Conservation (phyloP, 495 filamentous ascomycete species). For the Achaetomiella virescens region DNA sequence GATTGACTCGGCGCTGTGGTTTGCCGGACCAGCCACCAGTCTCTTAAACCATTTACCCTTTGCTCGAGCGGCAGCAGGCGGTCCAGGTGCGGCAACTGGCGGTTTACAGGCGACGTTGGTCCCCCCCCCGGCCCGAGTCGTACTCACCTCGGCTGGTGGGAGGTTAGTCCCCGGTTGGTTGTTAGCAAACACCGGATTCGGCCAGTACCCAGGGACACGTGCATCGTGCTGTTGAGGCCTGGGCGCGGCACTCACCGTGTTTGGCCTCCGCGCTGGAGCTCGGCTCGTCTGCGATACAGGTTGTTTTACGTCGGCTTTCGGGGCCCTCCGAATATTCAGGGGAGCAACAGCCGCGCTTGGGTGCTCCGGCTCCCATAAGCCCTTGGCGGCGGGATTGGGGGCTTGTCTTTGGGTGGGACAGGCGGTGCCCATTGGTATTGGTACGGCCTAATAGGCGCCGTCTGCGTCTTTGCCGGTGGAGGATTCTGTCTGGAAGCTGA, state of each 20-base stretch:
- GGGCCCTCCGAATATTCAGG: not conserved
- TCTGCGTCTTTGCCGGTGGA: not conserved
- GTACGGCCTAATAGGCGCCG: not conserved
- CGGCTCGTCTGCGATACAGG: not conserved
- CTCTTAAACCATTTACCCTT: not conserved
- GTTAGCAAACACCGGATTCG: constrained; percentile 8
- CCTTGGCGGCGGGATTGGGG: too few relatives aligned
- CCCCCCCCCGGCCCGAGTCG: too few relatives aligned
- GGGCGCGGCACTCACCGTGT: too few relatives aligned
- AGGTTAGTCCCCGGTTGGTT: not conserved
- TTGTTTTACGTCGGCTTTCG: not conserved
- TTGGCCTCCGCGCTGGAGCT: too few relatives aligned
- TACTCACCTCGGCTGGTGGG: not conserved
- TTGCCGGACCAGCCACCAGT: not conserved
- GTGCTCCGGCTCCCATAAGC: not conserved
- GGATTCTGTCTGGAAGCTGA: not conserved
- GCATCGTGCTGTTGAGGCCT: too few relatives aligned
- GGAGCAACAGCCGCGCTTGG: not conserved
- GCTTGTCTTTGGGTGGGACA: not conserved
- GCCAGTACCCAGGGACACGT: not conserved
- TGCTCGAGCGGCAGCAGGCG: not conserved
- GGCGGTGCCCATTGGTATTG: not conserved
- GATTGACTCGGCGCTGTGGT: not conserved
- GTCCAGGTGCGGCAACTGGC: not conserved
- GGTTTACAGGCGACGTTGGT: not conserved